Percentiles rank a stretch among this genome's conserved stretches.
These are phyloP conservation scores for Podaxis sp. DNA, from an alignment of 768 basidiomycete species.

Conservation along the genomic window DNA sequence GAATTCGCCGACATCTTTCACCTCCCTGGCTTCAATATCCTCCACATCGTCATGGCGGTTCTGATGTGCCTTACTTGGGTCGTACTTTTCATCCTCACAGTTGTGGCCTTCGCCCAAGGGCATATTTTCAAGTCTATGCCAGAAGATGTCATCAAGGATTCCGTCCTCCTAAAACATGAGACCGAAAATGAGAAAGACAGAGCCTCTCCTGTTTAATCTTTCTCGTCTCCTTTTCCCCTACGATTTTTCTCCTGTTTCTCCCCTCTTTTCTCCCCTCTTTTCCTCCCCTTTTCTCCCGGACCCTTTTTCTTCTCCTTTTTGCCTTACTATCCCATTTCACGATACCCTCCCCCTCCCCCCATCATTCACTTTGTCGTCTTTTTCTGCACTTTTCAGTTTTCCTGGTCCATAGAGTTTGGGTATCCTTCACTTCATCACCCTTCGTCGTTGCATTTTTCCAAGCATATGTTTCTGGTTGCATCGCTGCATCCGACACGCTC, in stretches of 20 bases:
- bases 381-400: neutral
- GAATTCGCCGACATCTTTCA: slow-evolving; percentile 41
- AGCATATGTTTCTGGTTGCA: neutral
- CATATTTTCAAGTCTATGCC: slow-evolving; percentile 40
- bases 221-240: neutral
- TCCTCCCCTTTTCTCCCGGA: neutral
- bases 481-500: neutral
- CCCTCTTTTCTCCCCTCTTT: neutral
- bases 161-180: slow-evolving; percentile 4
- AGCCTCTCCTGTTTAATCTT: neutral
- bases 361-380: neutral
- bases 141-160: slow-evolving; percentile 42
- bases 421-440: neutral
- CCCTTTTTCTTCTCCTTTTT: neutral
- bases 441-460: neutral
- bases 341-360: neutral
- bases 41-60: slow-evolving; percentile 39
- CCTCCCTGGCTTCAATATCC: slow-evolving; percentile 33
- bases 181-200: neutral
- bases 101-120: slow-evolving; percentile 39
- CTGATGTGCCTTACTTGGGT: slow-evolving; percentile 40
- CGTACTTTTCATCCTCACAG: slow-evolving; percentile 39
- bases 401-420: neutral
- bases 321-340: neutral
- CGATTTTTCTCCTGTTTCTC: neutral